Percentiles rank a stretch among this genome's conserved stretches.
Evolutionary conservation across 2,329 filamentous ascomycete genomes (phyloP).

Genomic region (Aspergillus flavus): DNA sequence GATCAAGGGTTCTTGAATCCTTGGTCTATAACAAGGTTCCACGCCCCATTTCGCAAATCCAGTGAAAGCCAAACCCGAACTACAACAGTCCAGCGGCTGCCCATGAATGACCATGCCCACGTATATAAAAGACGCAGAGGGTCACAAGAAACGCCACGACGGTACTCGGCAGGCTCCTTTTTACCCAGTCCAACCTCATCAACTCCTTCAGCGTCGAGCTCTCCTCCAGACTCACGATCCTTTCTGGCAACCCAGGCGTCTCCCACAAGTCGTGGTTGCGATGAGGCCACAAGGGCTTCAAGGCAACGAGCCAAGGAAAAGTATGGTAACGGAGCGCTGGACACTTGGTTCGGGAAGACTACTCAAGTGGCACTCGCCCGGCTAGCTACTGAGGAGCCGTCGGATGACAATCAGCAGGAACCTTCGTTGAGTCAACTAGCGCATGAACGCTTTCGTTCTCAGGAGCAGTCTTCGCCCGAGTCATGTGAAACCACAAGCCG

Average conservation of each 20-base stretch:
- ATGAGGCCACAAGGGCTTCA: conserved; percentile 10
- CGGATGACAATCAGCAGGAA: conserved; percentile 3
- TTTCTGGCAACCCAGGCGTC: conserved; percentile 11
- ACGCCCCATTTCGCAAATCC: conserved; percentile 19
- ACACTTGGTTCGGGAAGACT: conserved; percentile 33
- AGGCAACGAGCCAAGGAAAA: conserved; percentile 25
- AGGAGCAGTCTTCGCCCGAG: background rate
- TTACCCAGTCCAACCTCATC: conserved; percentile 22
- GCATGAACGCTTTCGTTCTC: conserved; percentile 17
- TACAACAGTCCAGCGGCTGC: background rate
- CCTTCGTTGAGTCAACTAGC: conserved; percentile 16
- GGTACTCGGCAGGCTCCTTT: conserved; percentile 1
- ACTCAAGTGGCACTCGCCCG: conserved; percentile 12
- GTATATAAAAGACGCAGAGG: background rate
- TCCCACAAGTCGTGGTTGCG: conserved; percentile 3
- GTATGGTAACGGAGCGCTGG: conserved; percentile 31
- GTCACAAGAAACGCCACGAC: background rate
- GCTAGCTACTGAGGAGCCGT: background rate
- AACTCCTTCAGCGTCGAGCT: conserved; percentile 1
- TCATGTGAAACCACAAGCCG: background rate
- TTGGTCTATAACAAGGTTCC: conserved; percentile 40
- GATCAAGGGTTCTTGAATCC: conserved; percentile 34
- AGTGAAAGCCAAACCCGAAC: background rate
- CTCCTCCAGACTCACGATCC: conserved; percentile 13
- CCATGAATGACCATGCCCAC: background rate